phyloP scores from a whole-genome alignment of 345 rosid genomes.

The Eutrema heterophyllum region DNA sequence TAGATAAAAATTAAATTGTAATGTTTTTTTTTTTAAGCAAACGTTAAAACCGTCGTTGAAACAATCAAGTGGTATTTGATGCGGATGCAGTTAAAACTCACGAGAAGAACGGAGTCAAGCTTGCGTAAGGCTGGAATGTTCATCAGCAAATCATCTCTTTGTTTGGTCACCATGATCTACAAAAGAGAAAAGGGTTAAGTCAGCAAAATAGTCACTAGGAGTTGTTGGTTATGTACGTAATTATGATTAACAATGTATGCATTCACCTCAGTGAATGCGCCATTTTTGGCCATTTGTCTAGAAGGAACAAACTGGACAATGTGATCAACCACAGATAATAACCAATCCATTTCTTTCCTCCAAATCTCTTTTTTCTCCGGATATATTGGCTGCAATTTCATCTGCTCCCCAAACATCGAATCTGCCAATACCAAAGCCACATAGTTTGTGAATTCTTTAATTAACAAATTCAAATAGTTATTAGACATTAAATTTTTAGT shows the following conservation, averaged over 20 bases:
- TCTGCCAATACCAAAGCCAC: slow-evolving; percentile 30
- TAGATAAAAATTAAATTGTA: neutral
- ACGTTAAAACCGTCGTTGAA: neutral
- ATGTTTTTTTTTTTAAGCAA: neutral
- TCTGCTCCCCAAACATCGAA: slow-evolving; percentile 43
- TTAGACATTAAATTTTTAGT: neutral
- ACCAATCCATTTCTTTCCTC: slow-evolving; percentile 66
- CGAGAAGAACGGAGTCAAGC: slow-evolving; percentile 82
- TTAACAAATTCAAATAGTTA: neutral
- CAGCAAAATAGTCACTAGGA: neutral
- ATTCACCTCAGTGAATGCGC: slow-evolving; percentile 66
- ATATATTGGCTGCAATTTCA: slow-evolving; percentile 55
- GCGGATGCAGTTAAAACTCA: slow-evolving; percentile 28
- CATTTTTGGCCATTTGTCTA: slow-evolving; percentile 53
- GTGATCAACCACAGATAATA: slow-evolving; percentile 59
- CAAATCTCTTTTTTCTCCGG: slow-evolving; percentile 51
- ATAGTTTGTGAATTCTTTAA: neutral
- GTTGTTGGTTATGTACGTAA: neutral
- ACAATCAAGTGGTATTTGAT: neutral
- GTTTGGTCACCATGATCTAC: slow-evolving; percentile 84
- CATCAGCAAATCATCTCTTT: slow-evolving; percentile 70
- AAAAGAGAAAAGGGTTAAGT: neutral
- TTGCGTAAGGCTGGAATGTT: slow-evolving; percentile 81
- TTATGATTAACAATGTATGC: neutral
- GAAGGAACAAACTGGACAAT: slow-evolving; percentile 69